Percentiles rank a stretch among this genome's conserved stretches.
These are phyloP conservation scores for Heterococcus sp. DNA, from an alignment of 108 stramenopile species.

Conservation along the genomic window DNA sequence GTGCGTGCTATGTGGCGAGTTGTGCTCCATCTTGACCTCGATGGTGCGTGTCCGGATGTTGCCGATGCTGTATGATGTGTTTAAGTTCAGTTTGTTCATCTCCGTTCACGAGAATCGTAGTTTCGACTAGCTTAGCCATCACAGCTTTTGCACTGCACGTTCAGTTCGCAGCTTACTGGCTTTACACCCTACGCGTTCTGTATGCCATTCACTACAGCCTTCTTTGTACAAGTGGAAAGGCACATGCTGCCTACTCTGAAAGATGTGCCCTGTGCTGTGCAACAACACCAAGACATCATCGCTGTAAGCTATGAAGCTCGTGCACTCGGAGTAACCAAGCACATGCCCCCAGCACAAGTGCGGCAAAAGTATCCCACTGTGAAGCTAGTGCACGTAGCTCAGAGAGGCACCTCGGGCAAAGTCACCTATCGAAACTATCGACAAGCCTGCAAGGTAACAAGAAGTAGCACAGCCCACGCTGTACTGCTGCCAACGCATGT, in stretches of 20 bases:
- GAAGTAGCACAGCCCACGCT: too few species aligned
- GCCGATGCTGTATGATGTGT: background rate
- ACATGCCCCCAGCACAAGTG: slow-evolving; percentile 13
- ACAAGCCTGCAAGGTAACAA: background rate
- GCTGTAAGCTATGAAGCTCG: slow-evolving; percentile 33
- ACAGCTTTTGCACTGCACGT: slow-evolving; percentile 4
- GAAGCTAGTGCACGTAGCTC: slow-evolving; percentile 15
- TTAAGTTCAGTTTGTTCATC: background rate
- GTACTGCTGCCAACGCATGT: too few species aligned
- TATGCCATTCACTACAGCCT: background rate
- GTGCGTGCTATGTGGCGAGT: too few species aligned
- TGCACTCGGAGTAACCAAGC: slow-evolving; percentile 14
- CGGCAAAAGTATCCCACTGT: slow-evolving; percentile 6
- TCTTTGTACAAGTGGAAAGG: background rate
- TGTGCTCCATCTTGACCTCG: too few species aligned
- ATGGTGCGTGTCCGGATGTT: background rate
- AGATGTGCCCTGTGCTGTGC: slow-evolving; percentile 4
- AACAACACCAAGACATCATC: slow-evolving; percentile 16
- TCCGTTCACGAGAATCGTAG: background rate
- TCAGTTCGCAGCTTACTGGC: slow-evolving; percentile 8
- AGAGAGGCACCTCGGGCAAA: background rate
- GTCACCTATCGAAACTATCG: background rate
- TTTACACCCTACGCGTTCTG: background rate
- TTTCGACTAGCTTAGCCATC: background rate
- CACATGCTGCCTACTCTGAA: background rate